Evolutionary conservation across 2,329 filamentous ascomycete species (phyloP), one percentile per base, ranked within the genome.

Genomic region (Neopestalotiopsis sp.): DNA sequence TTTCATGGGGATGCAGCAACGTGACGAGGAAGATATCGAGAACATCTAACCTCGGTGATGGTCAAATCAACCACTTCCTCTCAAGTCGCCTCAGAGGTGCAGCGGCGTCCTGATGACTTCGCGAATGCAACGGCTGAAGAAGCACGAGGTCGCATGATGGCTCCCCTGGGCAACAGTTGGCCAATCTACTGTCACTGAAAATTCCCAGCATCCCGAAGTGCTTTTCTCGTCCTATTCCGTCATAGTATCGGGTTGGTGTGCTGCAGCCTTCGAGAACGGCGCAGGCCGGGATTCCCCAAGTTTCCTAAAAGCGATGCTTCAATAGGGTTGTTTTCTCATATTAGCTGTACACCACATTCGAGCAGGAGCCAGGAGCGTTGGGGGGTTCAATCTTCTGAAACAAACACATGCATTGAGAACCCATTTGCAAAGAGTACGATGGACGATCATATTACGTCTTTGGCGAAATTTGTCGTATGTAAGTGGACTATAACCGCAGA

Each of bases 121-220:
- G 57, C 17, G 6, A 34, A n/a, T 59, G 57, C 57, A 59, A 34
- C 57, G 57, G 57, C 57, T 59, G 30, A 34, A 34, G 13, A 34
- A 34, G 14, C 14, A 34, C 20, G 30, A 59, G 57, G 57, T 59
- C 57, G 57, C 57, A 59, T 59, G 57, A 59, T 59, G 57, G 24
- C 14, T 59, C 57, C 57, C 57, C 57, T 24, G 10, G 57, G 17
- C 28, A 59, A 59, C 24, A 28, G 24, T 28, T 28, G 30, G 24
- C 57, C 57, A 59, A 59, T 59, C 17, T 30, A 12, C 57, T 59
- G 24, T 24, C 57, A 30, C 14, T 53, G 6, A 17, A 28, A 59
- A 6, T 28, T 30, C 24, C 57, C 13, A 30, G 30, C 57, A 13
- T 59, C 24, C 57, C 57, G 57, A 32, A 59, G 24, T 9, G n/a